Evolutionary conservation across 768 basidiomycete species (phyloP).

Genomic region (Tulasnella sp.): DNA sequence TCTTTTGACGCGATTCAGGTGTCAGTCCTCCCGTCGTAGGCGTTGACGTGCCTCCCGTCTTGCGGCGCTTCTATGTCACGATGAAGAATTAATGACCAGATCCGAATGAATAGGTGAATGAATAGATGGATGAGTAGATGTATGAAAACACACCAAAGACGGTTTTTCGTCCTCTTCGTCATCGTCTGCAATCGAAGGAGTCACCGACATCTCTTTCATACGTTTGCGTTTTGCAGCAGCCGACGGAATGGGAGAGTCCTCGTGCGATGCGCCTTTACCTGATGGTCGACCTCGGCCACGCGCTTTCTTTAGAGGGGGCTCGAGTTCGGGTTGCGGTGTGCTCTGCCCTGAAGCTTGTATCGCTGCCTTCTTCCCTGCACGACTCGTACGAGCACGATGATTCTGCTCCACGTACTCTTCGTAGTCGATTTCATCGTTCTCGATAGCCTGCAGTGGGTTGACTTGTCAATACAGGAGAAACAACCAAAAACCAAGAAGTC

Average conservation of each 20-base stretch:
- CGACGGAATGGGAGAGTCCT: conserved; percentile 17
- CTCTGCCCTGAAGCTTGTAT: conserved; percentile 4
- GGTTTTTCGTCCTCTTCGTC: conserved; percentile 60
- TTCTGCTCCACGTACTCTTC: conserved; percentile 23
- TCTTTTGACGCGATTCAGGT: conserved; percentile 48
- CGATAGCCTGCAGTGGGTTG: conserved; percentile 18
- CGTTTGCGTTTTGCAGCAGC: conserved; percentile 77
- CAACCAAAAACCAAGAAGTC: background rate
- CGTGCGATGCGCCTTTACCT: conserved; percentile 1
- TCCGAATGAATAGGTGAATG: conserved; percentile 10
- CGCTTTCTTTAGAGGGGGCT: conserved; percentile 67
- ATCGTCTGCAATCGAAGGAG: conserved; percentile 58
- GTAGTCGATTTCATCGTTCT: conserved; percentile 24
- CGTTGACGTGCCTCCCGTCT: conserved; percentile 52
- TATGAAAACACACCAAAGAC: conserved; percentile 36
- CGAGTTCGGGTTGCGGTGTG: conserved; percentile 7
- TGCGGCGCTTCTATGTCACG: conserved; percentile 65
- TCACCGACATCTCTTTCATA: conserved; percentile 63
- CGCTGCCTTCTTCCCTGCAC: conserved; percentile 2
- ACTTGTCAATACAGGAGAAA: background rate
- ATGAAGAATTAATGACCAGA: background rate
- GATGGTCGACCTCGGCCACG: conserved; percentile 9
- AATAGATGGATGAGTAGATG: no score
- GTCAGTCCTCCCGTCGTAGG: conserved; percentile 23
- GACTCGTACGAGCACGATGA: conserved; percentile 11